Evolutionary conservation across 352 stramenopile genomes (phyloP), one percentile per base, ranked within the genome.

Genomic region (Aphanomyces euteiches): DNA sequence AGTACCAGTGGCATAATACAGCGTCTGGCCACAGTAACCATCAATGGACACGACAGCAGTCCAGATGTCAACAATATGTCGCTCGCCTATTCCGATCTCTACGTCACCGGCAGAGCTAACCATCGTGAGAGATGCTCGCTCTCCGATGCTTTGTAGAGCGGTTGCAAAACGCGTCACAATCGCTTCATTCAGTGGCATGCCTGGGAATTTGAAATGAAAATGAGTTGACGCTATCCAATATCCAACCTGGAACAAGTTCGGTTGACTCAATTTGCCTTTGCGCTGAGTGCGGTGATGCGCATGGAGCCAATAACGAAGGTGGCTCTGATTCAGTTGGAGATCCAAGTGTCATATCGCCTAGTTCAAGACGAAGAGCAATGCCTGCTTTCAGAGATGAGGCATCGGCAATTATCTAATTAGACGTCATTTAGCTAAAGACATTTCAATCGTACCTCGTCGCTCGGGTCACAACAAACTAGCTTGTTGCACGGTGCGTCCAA

Each of bases 331-430:
- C 10, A 38, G 56, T 7, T 8, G 37, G 34, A 43, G 10, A 60
- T 72, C 28, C 47, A 73, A 28, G 28, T 4, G 7, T 43, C 38
- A 53, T 36, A 12, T 75, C 66, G 1, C 77, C 80, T 6, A 96
- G 64, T 58, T 93, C 86, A 2, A 87, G 17, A 4, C 78, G 78
- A 5, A 94, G 47, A 12, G 88, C 86, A 4, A 94, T 83, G 3
- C 88, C 88, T 8, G 85, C 84, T 48, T 96, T 96, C 12, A 96
- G 76, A 7, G 88, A 96, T 7, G 86, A 88, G 28, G 77, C 80
- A 60, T 96, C 88, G 3, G 83, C 70, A 43, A 96, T 93, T 47
- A 96, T 93, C 56, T 75, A 61, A 13, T 28, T 7, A 6, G 17
- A 59, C 1, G 28, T 12, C 12, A n/a, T 47, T 3, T 2, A 21